phyloP scores from a whole-genome alignment of 768 basidiomycete genomes.

The Mycena galericulata region DNA sequence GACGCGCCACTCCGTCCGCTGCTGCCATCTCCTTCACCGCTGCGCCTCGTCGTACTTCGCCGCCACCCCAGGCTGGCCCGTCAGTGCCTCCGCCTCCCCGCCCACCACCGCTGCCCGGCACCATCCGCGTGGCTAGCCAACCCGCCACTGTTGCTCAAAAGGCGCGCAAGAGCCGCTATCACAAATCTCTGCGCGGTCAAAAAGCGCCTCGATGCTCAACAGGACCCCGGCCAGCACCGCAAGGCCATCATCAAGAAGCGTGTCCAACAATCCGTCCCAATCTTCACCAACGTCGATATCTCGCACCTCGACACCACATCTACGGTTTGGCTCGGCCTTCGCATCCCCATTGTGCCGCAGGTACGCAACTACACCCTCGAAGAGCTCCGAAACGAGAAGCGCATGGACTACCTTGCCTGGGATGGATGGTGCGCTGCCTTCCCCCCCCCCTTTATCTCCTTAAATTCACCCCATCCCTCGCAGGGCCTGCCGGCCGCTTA shows the following conservation, averaged over 20 bases:
- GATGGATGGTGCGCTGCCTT: not conserved
- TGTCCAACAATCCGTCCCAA: conserved; percentile 23
- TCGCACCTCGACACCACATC: conserved; percentile 61
- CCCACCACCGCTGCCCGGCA: not conserved
- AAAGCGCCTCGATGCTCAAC: not conserved
- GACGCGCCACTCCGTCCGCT: not conserved
- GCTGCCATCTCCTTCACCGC: not conserved
- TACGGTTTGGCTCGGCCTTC: not conserved
- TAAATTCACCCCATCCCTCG: not conserved
- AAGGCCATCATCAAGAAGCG: not conserved
- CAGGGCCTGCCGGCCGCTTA: not conserved
- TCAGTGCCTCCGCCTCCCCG: no score
- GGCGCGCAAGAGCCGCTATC: not conserved
- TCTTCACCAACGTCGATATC: conserved; percentile 37
- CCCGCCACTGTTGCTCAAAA: not conserved
- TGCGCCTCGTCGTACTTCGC: not conserved
- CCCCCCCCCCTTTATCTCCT: no score
- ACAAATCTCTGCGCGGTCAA: not conserved
- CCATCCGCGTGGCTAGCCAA: no score
- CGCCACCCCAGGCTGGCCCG: no score
- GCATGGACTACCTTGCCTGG: not conserved
- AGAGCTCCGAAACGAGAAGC: not conserved
- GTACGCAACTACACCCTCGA: not conserved
- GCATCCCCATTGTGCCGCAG: not conserved
- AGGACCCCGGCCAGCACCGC: no score